Evolutionary conservation across 2,329 filamentous ascomycete species (phyloP), one percentile per base, ranked within the genome.

Genomic region (Setomelanomma holmii): DNA sequence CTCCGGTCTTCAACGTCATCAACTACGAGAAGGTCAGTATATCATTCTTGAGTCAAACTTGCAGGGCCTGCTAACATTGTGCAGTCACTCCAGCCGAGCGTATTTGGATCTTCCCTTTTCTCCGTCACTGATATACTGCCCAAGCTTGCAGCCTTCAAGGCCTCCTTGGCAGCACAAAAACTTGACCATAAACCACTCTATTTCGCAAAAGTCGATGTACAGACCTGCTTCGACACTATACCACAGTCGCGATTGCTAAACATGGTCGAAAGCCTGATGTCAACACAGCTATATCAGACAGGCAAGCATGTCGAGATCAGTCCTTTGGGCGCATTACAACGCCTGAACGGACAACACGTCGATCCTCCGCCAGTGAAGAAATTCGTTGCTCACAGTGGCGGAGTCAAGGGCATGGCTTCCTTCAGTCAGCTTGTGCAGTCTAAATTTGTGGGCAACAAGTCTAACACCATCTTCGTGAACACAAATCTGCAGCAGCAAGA

Each of bases 171-270:
- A 21, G 45, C 68, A 24, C 66, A 71, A 20, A 74, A 75, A 0
- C 51, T 73, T 1, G 56, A 59, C 0, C 63, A 75, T 0, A 64
- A 69, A 7, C 79, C 74, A 4, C 75, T 97, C 1, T 98, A 90
- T 74, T 96, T 98, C 75, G 93, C 88, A 54, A 99, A 99, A 71
- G 80, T 96, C 11, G 95, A 99, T 68, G 93, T 99, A 17, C 85
- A 90, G 69, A 86, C 91, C 2, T 96, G 93, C 63, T 99, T 97
- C 71, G 95, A 99, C 73, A 96, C 90, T 0, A 97, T 99, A 39
- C 95, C 95, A 0, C 95, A 98, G 71, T 76, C 83, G 21, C 84
- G 86, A 1, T 79, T 98, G 16, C 68, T 97, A 27, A 71, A 80
- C 20, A 78, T 98, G 21, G 83, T 96, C 57, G 77, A 80, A 36